A percentile compares a stretch with the other conserved stretches of the same genome.
Conservation (phyloP, 352 stramenopile genomes). For the Phytophthora lateralis region DNA sequence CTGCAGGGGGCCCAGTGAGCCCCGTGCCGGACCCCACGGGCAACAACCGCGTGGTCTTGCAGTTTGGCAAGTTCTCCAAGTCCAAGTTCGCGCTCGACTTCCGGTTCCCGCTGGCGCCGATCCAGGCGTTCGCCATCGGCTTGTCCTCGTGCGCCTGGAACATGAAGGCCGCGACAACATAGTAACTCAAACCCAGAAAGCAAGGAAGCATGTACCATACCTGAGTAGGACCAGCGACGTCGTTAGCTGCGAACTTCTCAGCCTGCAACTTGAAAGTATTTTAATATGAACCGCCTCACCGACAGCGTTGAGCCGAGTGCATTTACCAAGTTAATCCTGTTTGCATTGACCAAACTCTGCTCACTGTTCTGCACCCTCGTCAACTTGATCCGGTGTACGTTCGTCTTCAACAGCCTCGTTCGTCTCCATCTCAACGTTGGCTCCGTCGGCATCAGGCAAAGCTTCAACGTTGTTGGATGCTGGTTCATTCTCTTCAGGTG, state of each 20-base stretch:
- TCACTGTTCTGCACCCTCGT: not conserved
- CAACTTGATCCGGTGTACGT: not conserved
- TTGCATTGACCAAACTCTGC: not conserved
- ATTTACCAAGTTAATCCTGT: not conserved
- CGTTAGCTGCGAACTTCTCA: slow-evolving; percentile 2
- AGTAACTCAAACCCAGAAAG: slow-evolving; percentile 3
- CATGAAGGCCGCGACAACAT: slow-evolving; percentile 44
- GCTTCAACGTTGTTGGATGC: slow-evolving; percentile 7
- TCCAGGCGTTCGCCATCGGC: slow-evolving; percentile 88
- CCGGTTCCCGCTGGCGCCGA: slow-evolving; percentile 78
- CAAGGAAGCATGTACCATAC: slow-evolving; percentile 23
- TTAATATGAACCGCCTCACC: slow-evolving; percentile 13
- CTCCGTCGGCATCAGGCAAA: not conserved
- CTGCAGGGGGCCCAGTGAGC: slow-evolving; percentile 20
- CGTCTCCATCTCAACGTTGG: not conserved
- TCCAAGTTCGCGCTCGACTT: slow-evolving; percentile 90
- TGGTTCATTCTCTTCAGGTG: not conserved
- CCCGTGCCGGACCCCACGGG: slow-evolving; percentile 39
- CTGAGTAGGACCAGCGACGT: slow-evolving; percentile 7
- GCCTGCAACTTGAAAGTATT: slow-evolving; percentile 13
- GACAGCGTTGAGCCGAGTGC: not conserved
- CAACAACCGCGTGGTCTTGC: slow-evolving; percentile 74
- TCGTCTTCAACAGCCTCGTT: slow-evolving; percentile 2
- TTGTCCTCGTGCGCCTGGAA: slow-evolving; percentile 88
- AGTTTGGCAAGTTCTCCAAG: slow-evolving; percentile 90